phyloP scores from a whole-genome alignment of 768 basidiomycete species.

The Postia placenta region DNA sequence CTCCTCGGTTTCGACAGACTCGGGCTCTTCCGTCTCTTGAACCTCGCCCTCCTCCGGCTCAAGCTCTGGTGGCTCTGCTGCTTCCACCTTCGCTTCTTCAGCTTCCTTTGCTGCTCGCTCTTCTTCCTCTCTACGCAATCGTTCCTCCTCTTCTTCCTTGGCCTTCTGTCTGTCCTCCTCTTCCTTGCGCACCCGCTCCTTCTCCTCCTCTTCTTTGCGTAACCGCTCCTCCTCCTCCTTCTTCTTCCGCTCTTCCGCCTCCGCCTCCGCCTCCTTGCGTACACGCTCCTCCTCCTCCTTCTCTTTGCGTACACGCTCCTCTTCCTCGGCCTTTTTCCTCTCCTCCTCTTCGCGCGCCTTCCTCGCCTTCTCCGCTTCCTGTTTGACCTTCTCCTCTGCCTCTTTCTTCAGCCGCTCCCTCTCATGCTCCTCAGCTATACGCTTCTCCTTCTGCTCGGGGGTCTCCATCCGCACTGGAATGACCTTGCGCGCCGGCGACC shows the following conservation, averaged over 20 bases:
- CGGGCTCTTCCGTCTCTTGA: conserved; percentile 23
- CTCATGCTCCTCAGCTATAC: conserved; percentile 37
- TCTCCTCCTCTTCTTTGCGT: conserved; percentile 31
- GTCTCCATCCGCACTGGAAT: conserved; percentile 58
- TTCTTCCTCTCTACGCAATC: conserved; percentile 31
- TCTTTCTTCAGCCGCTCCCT: conserved; percentile 18
- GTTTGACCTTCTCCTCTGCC: conserved; percentile 44
- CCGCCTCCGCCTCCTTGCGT: conserved; percentile 36
- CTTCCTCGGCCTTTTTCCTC: conserved; percentile 47
- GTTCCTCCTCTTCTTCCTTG: conserved; percentile 19
- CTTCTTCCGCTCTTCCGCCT: conserved; percentile 28
- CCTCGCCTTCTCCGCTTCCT: conserved; percentile 34
- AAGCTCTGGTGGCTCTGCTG: conserved; percentile 23
- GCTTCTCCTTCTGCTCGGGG: conserved; percentile 46
- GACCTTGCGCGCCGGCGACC: conserved; percentile 28
- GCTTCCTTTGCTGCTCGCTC: conserved; percentile 26
- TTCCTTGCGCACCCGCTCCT: conserved; percentile 34
- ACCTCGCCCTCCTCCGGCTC: conserved; percentile 43
- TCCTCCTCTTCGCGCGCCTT: conserved; percentile 16
- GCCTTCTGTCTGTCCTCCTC: conserved; percentile 37
- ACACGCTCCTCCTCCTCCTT: conserved; percentile 33
- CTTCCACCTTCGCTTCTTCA: conserved; percentile 30
- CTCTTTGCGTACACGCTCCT: conserved; percentile 27
- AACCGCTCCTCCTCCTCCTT: conserved; percentile 30
- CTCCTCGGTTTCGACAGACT: conserved; percentile 23